Conservation (phyloP, 139 green algal species). For the Penium margaritaceum region DNA sequence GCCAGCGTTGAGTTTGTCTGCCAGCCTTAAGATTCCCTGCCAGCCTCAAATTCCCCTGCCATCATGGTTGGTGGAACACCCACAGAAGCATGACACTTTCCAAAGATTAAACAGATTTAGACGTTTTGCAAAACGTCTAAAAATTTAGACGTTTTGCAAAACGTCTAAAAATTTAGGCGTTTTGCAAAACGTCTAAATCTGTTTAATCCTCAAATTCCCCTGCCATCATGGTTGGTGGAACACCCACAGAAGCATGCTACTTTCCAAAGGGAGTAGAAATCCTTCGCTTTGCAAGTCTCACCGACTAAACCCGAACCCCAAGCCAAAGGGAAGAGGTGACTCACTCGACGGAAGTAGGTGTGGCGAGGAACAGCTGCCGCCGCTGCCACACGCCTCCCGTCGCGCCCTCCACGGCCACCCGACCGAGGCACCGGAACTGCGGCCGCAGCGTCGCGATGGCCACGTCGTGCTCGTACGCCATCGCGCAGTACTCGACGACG, state of each 20-base stretch:
- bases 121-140: no score
- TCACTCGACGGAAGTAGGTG: constrained; percentile 34
- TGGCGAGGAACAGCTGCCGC: constrained; percentile 40
- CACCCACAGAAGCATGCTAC: neutral
- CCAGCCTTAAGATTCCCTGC: no score
- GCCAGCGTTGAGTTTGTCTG: no score
- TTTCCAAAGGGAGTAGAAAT: neutral
- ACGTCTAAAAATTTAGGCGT: no score
- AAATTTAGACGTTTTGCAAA: no score
- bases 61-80: no score
- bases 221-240: neutral
- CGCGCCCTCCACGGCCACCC: constrained; percentile 16
- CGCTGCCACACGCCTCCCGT: constrained; percentile 27
- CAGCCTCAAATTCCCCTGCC: no score
- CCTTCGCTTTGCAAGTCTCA: no score
- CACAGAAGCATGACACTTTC: no score
- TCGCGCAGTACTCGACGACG: constrained; percentile 39
- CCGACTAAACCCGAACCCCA: neutral
- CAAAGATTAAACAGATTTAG: no score
- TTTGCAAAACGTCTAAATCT: no score
- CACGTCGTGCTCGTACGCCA: constrained; percentile 28
- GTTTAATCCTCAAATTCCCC: neutral
- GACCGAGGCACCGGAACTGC: constrained; percentile 34
- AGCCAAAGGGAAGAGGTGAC: neutral
- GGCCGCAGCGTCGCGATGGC: constrained; percentile 18